Percentiles rank a stretch among this genome's conserved stretches.
phyloP scores from a whole-genome alignment of 176 grass and related monocot genomes.

The Guadua angustifolia region DNA sequence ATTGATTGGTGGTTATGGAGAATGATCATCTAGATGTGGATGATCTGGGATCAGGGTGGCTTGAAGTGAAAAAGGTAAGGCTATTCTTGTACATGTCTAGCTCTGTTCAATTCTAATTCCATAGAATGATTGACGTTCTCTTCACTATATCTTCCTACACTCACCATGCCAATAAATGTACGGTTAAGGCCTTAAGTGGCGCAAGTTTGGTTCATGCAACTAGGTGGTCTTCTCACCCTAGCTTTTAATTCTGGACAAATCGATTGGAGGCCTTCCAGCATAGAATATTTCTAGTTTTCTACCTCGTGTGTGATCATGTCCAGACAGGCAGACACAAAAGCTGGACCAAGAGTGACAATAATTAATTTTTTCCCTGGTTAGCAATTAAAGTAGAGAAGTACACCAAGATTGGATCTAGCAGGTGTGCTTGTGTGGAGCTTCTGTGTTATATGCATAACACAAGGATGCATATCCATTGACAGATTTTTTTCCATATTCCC shows the following conservation, averaged over 20 bases:
- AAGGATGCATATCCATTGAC: not conserved
- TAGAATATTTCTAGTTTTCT: slow-evolving; percentile 12
- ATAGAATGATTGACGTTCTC: not conserved
- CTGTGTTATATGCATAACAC: not conserved
- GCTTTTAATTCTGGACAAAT: not conserved
- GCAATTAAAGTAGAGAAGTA: not conserved
- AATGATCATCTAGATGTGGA: slow-evolving; percentile 54
- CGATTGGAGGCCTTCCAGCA: not conserved
- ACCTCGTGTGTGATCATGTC: not conserved
- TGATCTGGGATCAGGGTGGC: slow-evolving; percentile 89
- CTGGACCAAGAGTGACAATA: not conserved
- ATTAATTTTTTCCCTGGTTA: not conserved
- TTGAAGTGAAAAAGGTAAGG: slow-evolving; percentile 90
- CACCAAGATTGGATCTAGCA: not conserved
- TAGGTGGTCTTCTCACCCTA: not conserved
- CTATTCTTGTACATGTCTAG: not conserved
- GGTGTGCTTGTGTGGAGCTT: not conserved
- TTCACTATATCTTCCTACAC: not conserved
- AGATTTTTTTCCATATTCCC: slow-evolving; percentile 1
- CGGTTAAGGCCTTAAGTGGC: not conserved
- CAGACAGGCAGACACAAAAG: not conserved
- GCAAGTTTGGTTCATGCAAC: not conserved
- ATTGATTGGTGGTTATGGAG: slow-evolving; percentile 57
- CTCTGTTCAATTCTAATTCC: not conserved
- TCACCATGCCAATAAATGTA: not conserved